Evolutionary conservation across 2,329 filamentous ascomycete genomes (phyloP).

Genomic region (Arthrobotrys iridis): DNA sequence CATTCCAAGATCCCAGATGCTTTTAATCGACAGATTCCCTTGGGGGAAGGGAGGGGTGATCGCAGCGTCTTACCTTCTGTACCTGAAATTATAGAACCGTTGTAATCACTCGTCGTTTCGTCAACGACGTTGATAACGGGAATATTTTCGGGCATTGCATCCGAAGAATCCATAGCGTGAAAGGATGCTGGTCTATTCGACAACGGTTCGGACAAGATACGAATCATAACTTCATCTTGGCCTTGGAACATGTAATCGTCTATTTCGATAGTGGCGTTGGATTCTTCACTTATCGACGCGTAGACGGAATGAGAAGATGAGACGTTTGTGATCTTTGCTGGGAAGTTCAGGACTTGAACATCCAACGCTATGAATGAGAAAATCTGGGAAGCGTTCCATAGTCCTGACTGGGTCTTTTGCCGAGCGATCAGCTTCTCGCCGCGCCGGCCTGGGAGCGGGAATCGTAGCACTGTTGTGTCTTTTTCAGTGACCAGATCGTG

Average conservation of each 20-base stretch:
- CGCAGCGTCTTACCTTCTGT: slow-evolving; percentile 35
- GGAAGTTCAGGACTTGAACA: slow-evolving; percentile 38
- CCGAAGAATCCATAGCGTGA: slow-evolving; percentile 9
- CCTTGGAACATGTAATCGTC: slow-evolving; percentile 51
- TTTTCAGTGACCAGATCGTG: slow-evolving; percentile 41
- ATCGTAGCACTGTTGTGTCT: slow-evolving; percentile 36
- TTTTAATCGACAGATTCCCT: not conserved
- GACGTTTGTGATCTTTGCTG: slow-evolving; percentile 38
- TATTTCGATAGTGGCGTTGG: slow-evolving; percentile 41
- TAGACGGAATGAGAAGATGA: slow-evolving; percentile 50
- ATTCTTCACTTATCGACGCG: slow-evolving; percentile 40
- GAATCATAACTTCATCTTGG: slow-evolving; percentile 46
- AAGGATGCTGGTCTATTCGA: not conserved
- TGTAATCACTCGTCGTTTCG: slow-evolving; percentile 23
- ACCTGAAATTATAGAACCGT: not conserved
- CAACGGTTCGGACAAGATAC: slow-evolving; percentile 39
- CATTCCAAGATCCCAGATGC: slow-evolving; percentile 14
- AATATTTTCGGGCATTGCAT: slow-evolving; percentile 11
- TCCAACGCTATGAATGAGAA: slow-evolving; percentile 52
- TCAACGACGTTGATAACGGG: slow-evolving; percentile 43
- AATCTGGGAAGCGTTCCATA: slow-evolving; percentile 52
- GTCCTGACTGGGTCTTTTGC: slow-evolving; percentile 33
- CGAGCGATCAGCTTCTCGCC: slow-evolving; percentile 46
- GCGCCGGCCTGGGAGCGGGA: slow-evolving; percentile 44
- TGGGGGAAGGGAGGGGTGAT: not conserved